phyloP scores from a whole-genome alignment of 371 early-diverging fungal genomes.

The Batkoa obscura region DNA sequence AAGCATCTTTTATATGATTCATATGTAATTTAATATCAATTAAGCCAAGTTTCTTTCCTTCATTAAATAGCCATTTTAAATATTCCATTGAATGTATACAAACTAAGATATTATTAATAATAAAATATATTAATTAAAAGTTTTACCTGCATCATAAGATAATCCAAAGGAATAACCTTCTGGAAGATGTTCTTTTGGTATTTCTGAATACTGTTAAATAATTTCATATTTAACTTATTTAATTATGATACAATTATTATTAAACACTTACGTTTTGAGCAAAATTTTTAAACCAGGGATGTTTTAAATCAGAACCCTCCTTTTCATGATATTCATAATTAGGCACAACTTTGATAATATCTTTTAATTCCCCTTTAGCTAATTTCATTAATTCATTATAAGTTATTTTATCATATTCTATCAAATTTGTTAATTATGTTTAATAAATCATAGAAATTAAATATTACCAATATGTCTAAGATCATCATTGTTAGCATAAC shows the following conservation, averaged over 20 bases:
- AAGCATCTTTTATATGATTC: too few species aligned
- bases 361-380: constrained; percentile 12
- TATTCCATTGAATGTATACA: constrained; percentile 22
- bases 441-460: not conserved
- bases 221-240: too few species aligned
- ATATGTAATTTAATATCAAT: too few species aligned
- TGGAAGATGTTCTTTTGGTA: constrained; percentile 20
- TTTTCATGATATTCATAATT: constrained; percentile 24
- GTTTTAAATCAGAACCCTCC: constrained; percentile 14
- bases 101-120: not conserved
- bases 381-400: constrained; percentile 22
- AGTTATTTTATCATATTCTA: constrained; percentile 23
- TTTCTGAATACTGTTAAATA: constrained; percentile 15
- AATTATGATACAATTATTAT: not conserved
- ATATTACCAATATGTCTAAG: constrained; percentile 11
- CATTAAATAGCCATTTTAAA: constrained; percentile 30
- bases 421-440: not conserved
- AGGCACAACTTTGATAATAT: constrained; percentile 22
- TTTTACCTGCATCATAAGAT: constrained; percentile 25
- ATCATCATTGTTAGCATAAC: constrained; percentile 29
- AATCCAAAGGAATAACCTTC: constrained; percentile 23
- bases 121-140: not conserved
- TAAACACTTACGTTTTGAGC: constrained; percentile 20
- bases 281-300: constrained; percentile 30
- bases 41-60: too few species aligned